phyloP scores from a whole-genome alignment of 805 yeast genomes.

The Hagleromyces aurorensis region DNA sequence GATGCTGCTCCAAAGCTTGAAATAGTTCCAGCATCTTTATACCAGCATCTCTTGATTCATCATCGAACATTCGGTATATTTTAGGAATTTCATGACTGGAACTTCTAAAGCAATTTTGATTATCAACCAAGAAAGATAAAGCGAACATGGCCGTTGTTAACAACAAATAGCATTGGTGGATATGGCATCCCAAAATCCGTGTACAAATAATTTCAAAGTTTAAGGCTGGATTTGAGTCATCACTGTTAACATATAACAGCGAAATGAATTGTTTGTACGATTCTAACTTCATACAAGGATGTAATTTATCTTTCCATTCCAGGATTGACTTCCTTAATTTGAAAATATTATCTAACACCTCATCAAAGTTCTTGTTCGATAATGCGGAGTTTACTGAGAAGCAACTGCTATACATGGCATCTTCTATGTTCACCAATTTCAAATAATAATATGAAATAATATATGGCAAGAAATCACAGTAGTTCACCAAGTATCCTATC shows the following conservation, averaged over 20 bases:
- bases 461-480: conserved; percentile 16
- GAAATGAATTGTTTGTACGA: conserved; percentile 18
- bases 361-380: conserved; percentile 16
- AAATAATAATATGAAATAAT: conserved; percentile 18
- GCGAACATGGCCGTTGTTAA: conserved; percentile 17
- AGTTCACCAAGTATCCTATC: conserved; percentile 12
- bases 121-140: conserved; percentile 18
- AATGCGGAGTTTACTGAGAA: conserved; percentile 16
- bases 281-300: conserved; percentile 16
- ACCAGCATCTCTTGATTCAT: conserved; percentile 9
- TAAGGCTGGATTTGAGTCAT: conserved; percentile 13
- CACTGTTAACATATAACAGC: conserved; percentile 14
- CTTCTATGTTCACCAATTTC: conserved; percentile 13
- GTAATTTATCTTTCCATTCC: conserved; percentile 21
- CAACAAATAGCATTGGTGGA: conserved; percentile 15
- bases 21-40: conserved; percentile 16
- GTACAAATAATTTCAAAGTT: conserved; percentile 17
- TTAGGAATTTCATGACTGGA: conserved; percentile 14
- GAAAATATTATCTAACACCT: conserved; percentile 14
- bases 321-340: conserved; percentile 12
- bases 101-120: conserved; percentile 9
- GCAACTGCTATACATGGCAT: conserved; percentile 12
- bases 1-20: conserved; percentile 14
- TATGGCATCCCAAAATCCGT: conserved; percentile 19
- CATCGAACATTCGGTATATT: conserved; percentile 8